Evolutionary conservation across 129 eudicot species (phyloP).

Genomic region (Escallonia rubra): DNA sequence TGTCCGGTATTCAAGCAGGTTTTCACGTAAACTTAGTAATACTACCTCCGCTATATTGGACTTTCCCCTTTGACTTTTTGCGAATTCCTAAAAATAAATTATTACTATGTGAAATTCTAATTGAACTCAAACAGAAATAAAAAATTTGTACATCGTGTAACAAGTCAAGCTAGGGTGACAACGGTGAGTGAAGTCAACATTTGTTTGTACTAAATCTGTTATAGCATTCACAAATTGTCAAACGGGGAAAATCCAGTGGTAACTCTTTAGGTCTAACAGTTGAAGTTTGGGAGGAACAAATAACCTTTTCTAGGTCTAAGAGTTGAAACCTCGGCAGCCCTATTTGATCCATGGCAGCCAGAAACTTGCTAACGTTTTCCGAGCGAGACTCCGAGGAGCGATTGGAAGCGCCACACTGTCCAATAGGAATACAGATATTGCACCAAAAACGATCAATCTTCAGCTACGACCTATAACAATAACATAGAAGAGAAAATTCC

Average conservation of each 20-base stretch:
- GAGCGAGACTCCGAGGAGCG: constrained; percentile 35
- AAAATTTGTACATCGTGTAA: too few relatives aligned
- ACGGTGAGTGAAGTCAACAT: neutral
- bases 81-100: too few relatives aligned
- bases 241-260: too few relatives aligned
- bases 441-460: neutral
- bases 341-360: constrained; percentile 64
- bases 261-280: too few relatives aligned
- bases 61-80: too few relatives aligned
- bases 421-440: neutral
- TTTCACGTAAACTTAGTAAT: too few relatives aligned
- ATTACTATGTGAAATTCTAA: neutral
- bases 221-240: neutral
- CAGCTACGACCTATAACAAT: neutral
- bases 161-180: too few relatives aligned
- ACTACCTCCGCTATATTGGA: too few relatives aligned
- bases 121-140: too few relatives aligned
- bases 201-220: neutral
- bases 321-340: constrained; percentile 55
- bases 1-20: too few relatives aligned
- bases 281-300: neutral
- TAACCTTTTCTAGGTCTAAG: constrained; percentile 76
- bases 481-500: neutral
- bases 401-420: constrained; percentile 36
- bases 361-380: constrained; percentile 49